Base-by-base conservation (phyloP, 345 rosid species). In the Noccaea caerulescens region DNA sequence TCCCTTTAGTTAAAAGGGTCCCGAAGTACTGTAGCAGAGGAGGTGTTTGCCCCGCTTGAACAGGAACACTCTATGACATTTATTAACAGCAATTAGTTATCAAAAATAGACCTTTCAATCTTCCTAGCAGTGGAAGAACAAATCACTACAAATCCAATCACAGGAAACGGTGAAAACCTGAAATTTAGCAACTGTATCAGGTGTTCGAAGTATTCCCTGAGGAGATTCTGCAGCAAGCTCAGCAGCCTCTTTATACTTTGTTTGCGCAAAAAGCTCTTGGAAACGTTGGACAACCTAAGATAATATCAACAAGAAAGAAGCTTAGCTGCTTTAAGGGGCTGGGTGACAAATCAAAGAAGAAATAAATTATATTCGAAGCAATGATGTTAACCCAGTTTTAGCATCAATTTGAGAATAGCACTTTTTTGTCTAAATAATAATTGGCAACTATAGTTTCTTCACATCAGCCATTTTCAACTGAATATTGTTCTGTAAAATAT, bases 221-320 rank as follows among this genome's bases (percentile, higher is more conserved):
- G 99, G 99, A 66, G 99, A 92, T 75, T 95, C 99, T 33, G 99
- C 99, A 76, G 99, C 99, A 65, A 95, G 97, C 84, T 95, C 99
- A 61, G 99, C 99, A 49, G 99, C 99, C 83, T 92, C 98, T 80
- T 95, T 95, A 77, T 95, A 95, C 83, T 95, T 95, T 38, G 97
- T 92, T 76, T 95, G 99, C 71, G 99, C 93, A 84, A 95, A 95
- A 16, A 92, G 77, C 79, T 95, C 99, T 82, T 95, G 99, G 76
- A 95, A 95, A 70, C 97, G 89, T 81, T 95, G 99, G 61, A 92
- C 99, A 79, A 95, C 99, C 99, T 95, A 83, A 66, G 57, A 81
- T 30, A 63, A 41, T 41, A 41, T 10, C 45, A 41, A 41, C 45
- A 41, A 11, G 45, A 41, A 41, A 41, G 45, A 41, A 41, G 42